Evolutionary conservation across 768 basidiomycete species (phyloP).

Genomic region (Stropharia rugosoannulata): DNA sequence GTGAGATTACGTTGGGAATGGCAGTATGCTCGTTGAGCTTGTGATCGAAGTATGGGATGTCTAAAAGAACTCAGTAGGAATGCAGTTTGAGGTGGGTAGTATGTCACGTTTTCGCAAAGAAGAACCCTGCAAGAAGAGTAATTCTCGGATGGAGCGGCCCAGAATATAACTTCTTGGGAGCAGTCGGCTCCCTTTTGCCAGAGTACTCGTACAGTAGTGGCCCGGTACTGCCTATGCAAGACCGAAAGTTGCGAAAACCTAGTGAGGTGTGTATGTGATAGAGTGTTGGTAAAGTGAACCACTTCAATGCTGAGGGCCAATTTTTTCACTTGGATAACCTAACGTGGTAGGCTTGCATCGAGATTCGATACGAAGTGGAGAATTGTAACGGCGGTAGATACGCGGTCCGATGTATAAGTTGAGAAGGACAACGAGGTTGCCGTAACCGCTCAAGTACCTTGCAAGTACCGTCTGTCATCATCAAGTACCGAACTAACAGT

Average conservation of each 20-base stretch:
- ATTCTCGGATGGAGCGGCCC: neutral
- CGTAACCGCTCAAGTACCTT: neutral
- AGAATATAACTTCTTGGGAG: neutral
- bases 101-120: neutral
- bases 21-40: neutral
- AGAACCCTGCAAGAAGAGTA: neutral
- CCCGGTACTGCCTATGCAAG: no score
- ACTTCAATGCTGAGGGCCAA: neutral
- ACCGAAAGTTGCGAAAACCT: no score
- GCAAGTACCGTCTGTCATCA: neutral
- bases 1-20: neutral
- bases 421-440: no score
- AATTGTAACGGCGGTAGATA: no score
- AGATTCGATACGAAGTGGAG: no score
- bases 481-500: neutral
- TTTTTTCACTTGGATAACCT: neutral
- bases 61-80: no score
- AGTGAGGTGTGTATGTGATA: no score
- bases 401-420: no score
- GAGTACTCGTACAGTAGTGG: no score
- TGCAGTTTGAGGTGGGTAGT: no score
- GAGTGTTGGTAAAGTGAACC: neutral
- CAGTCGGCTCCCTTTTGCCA: no score
- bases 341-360: no score
- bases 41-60: neutral